Base-by-base conservation (phyloP, 2,329 filamentous ascomycete species). In the Scolecobasidium constrictum region DNA sequence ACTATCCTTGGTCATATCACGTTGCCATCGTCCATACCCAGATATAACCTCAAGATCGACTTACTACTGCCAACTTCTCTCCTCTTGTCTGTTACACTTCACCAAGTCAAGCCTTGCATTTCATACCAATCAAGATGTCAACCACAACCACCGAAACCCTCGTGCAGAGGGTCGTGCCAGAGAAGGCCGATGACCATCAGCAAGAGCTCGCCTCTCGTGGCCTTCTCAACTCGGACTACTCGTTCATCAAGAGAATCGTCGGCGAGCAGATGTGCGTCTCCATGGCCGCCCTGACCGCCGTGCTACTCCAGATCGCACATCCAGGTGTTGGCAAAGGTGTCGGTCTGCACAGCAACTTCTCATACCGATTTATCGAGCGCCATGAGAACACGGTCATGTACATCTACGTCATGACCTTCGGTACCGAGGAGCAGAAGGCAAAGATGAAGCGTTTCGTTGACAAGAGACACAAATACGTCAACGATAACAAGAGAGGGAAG, bases 351-450 rank as follows among this genome's bases (percentile, higher is more conserved):
- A 37, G 35, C 16, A 37, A 37, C 35, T 37, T 37, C 16, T 9
- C 35, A 19, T 15, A 15, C 16, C 35, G 35, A 7, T 19, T 37
- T 19, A 9, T 37, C 9, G 35, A 37, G 16, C 7, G 35, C 7
- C n/a, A 15, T 9, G n/a, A 37, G 35, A 37, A 37, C 35, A 37
- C 35, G 7, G 35, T 19, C 9, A 37, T 37, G n/a, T 37, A 15
- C 36, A 44, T 50, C 36, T 49, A 49, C 36, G 42, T 23, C 16
- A 49, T 49, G 47, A 37, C 43, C 18, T 49, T 49, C 19, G 48
- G 48, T 28, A 43, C 45, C 7, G 36, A 19, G 11, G 37, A 28
- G 5, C 43, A 50, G 33, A 31, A 31, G 26, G 26, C 26, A 7
- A 31, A 31, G 26, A 46, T 49, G 17, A 44, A 39, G 16, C 36